Evolutionary conservation across 306 rosid genomes (phyloP), one percentile per base, ranked within the genome.

Genomic region (Lathyrus tuberosus): DNA sequence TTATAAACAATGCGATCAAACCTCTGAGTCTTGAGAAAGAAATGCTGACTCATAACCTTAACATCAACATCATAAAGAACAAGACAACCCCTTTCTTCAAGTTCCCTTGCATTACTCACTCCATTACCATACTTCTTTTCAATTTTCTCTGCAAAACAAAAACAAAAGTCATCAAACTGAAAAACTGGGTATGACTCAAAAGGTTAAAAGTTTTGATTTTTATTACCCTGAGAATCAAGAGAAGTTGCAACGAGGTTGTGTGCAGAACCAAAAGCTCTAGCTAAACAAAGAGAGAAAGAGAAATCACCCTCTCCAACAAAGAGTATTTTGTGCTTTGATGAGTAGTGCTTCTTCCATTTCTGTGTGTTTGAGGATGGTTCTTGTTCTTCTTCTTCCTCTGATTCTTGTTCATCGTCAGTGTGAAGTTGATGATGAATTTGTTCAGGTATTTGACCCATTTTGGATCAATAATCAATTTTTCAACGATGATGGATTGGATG

Each of bases 261-360:
- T 43, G 78, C 94, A 33, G 89, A 85, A 60, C 87, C 87, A 46
- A 89, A 91, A 58, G 74, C 80, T 3, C 44, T 74, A 24, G 96
- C 94, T 46, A 91, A 67, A 71, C 28, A 84, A 9, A 85, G 82
- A 13, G 97, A 75, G 73, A 91, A 86, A 26, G 96, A 88, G 70
- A 91, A 88, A 67, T 91, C 97, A 58, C 97, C 97, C 54, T 91
- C 97, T 60, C 97, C 96, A 31, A 91, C 88, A 60, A 91, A 60
- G 15, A 89, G 83, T 57, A 87, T 89, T 68, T 69, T 80, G 0
- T 89, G 96, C 35, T 15, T 79, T 4, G 97, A 91, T 17, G 91
- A 91, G 76, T 91, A 89, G 76, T 88, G 88, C n/a, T 79, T 82
- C 56, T 59, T 82, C 96, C 97, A 84, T 81, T 76, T 78, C 79